Percentiles rank a stretch among this genome's conserved stretches.
phyloP scores from a whole-genome alignment of 371 early-diverging fungal species.

The Zychaea mexicana region DNA sequence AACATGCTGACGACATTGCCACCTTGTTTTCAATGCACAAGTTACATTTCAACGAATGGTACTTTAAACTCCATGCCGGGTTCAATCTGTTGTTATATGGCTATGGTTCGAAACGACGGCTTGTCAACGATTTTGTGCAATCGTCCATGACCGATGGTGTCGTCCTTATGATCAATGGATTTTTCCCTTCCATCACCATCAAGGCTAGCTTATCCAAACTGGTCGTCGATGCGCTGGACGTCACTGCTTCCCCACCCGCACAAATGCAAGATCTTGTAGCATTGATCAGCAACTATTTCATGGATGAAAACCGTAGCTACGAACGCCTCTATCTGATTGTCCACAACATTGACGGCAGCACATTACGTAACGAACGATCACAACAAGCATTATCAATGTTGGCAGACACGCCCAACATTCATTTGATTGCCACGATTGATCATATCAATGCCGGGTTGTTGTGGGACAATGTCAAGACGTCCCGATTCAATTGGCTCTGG shows the following conservation, averaged over 20 bases:
- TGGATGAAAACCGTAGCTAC: constrained; percentile 40
- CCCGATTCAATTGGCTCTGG: constrained; percentile 83
- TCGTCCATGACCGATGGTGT: constrained; percentile 60
- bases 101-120: constrained; percentile 83
- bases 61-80: constrained; percentile 71
- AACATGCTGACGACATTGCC: constrained; percentile 63
- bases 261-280: constrained; percentile 67
- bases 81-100: constrained; percentile 91
- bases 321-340: constrained; percentile 72
- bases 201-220: constrained; percentile 73
- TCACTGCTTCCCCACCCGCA: constrained; percentile 41
- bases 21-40: constrained; percentile 59
- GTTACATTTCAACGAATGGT: constrained; percentile 81
- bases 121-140: constrained; percentile 75
- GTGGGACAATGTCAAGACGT: constrained; percentile 78
- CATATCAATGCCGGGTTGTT: constrained; percentile 87
- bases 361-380: constrained; percentile 71
- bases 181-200: constrained; percentile 74
- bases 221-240: constrained; percentile 46
- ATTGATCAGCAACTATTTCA: constrained; percentile 67
- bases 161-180: constrained; percentile 83
- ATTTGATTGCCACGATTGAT: constrained; percentile 86
- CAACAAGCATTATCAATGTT: constrained; percentile 72
- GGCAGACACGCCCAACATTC: constrained; percentile 68
- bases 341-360: constrained; percentile 92